Percentiles rank a stretch among this genome's conserved stretches.
Evolutionary conservation across 768 basidiomycete species (phyloP).

Genomic region (Phanerochaete carnosa): DNA sequence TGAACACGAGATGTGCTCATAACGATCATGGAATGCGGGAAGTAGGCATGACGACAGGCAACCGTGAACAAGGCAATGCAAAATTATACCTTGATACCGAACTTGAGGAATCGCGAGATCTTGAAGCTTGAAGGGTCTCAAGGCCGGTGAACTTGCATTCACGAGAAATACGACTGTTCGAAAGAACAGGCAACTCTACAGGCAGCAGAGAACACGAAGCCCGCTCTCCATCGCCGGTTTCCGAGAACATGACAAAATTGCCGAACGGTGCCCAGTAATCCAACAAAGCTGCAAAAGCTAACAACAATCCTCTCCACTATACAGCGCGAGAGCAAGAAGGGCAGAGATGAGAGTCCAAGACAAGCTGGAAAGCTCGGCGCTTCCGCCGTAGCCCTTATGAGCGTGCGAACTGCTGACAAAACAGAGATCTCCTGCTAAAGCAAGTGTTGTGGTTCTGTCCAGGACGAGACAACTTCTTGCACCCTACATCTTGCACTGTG

Average conservation of each 20-base stretch:
- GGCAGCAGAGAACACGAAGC: neutral
- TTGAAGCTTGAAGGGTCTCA: neutral
- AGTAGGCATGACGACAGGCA: neutral
- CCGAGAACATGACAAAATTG: neutral
- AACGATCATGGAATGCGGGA: neutral
- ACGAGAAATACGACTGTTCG: neutral
- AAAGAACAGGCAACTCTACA: neutral
- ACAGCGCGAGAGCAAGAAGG: neutral
- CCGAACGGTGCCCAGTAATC: no score
- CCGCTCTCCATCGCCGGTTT: neutral
- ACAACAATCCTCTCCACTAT: neutral
- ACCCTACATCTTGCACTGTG: no score
- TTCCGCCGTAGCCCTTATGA: neutral
- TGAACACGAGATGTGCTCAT: neutral
- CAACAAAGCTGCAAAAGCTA: no score
- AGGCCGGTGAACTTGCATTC: neutral
- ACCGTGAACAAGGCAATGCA: neutral
- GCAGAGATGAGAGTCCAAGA: neutral
- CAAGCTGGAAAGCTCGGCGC: neutral
- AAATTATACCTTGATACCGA: neutral
- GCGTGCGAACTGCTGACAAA: conserved; percentile 1
- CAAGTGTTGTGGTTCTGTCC: neutral
- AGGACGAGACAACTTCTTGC: no score
- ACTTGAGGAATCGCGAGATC: neutral
- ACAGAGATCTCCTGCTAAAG: neutral